Percentiles rank a stretch among this genome's conserved stretches.
Conservation (phyloP, 2,329 filamentous ascomycete genomes). For the Mollisiaceae sp. region DNA sequence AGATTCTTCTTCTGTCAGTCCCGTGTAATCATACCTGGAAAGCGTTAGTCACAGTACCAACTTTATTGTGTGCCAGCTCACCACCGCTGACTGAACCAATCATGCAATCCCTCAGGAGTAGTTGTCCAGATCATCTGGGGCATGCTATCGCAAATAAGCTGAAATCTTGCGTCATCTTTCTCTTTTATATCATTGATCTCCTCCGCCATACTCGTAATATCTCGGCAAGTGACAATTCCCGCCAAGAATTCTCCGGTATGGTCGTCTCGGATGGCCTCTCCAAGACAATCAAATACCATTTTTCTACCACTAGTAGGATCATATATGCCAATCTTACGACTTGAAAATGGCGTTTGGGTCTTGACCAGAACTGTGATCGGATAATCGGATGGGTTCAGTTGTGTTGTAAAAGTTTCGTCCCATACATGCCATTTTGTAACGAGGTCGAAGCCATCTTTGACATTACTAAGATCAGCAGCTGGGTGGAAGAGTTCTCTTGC, state of each 20-base stretch:
- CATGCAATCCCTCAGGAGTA: conserved; percentile 65
- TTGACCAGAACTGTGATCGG: conserved; percentile 69
- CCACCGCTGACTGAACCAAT: conserved; percentile 81
- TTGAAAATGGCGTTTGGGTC: conserved; percentile 63
- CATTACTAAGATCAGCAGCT: conserved; percentile 46
- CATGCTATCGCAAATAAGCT: conserved; percentile 76
- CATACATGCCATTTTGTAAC: conserved; percentile 65
- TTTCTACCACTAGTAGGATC: conserved; percentile 57
- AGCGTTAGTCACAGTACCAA: conserved; percentile 2
- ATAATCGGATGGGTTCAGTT: conserved; percentile 63
- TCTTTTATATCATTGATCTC: conserved; percentile 72
- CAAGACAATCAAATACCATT: conserved; percentile 67
- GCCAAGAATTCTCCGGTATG: conserved; percentile 74
- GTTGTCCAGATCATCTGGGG: conserved; percentile 78
- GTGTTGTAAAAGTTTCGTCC: conserved; percentile 67
- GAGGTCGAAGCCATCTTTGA: conserved; percentile 59
- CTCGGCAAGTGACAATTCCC: conserved; percentile 72
- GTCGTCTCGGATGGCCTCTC: conserved; percentile 70
- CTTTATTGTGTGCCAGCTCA: conserved; percentile 13
- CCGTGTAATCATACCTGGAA: conserved; percentile 71
- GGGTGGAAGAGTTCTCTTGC: conserved; percentile 55
- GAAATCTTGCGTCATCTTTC: conserved; percentile 75
- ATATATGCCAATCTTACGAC: conserved; percentile 67
- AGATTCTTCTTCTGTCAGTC: conserved; percentile 65
- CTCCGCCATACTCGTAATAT: conserved; percentile 72